Base-by-base conservation (phyloP, 768 basidiomycete species). In the Kwoniella mangroviensis region DNA sequence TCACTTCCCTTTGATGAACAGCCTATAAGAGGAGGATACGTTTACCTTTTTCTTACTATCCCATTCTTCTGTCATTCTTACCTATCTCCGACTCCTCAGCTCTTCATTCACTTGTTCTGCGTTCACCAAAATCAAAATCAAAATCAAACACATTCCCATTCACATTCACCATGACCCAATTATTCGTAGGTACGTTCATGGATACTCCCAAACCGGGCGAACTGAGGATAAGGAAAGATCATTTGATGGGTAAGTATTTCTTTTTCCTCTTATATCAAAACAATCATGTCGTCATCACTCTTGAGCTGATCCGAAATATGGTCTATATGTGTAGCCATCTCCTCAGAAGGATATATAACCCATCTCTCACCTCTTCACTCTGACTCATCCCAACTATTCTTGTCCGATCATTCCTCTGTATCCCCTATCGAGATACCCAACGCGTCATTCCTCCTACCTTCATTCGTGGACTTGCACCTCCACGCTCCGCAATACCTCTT, bases 401-500 rank as follows among this genome's bases (percentile, higher is more conserved):
- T 68, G 13, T 53, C 69, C 3, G 12, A 22, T n/a, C 40, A 41
- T 34, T 54, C 73, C 26, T 51, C 13, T 87, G 87, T 2, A 40
- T 65, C n/a, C 9, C 51, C 41, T 41, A 70, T 63, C n/a, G 45
- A 71, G 53, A 21, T 67, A 17, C 45, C 42, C 34, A 7, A 12
- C 10, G 41, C 59, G 34, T 63, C 70, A 63, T 92, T 94, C 77
- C 67, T 94, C 52, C 72, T 91, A n/a, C 92, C 93, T 1, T 88
- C 89, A 0, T 94, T 93, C 81, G 89, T 87, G 67, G 93, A 94
- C 81, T 85, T 92, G 4, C 93, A 94, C 78, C 86, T 94, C 0
- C 93, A 95, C 79, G 92, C 93, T 0, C 92, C 93, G 0, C 94
- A 95, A 79, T 94, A 91, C 79, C 85, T 94, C 42, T 94, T 93